phyloP scores from a whole-genome alignment of 176 grass and related monocot species.

The Cenchrus purpureus region DNA sequence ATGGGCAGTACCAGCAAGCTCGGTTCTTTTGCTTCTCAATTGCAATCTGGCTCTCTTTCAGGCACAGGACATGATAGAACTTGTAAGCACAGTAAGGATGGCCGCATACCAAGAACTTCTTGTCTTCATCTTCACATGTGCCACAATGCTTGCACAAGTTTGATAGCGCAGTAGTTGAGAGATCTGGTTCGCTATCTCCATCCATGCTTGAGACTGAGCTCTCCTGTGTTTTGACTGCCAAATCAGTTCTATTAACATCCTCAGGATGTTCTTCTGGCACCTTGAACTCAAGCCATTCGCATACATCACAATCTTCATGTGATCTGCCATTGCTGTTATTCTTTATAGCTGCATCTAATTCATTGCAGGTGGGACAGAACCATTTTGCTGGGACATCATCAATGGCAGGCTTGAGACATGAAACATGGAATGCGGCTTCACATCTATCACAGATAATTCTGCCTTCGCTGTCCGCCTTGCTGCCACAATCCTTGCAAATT shows the following conservation, averaged over 20 bases:
- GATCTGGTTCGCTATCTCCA: slow-evolving; percentile 53
- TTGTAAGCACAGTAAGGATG: slow-evolving; percentile 77
- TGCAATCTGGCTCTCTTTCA: slow-evolving; percentile 84
- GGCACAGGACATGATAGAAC: slow-evolving; percentile 86
- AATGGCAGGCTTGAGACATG: slow-evolving; percentile 64
- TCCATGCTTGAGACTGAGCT: slow-evolving; percentile 58
- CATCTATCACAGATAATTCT: slow-evolving; percentile 86
- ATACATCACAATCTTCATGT: slow-evolving; percentile 71
- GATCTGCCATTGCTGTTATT: slow-evolving; percentile 39
- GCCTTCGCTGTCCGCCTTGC: slow-evolving; percentile 49
- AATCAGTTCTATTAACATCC: slow-evolving; percentile 27
- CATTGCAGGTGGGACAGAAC: slow-evolving; percentile 70
- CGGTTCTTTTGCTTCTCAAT: slow-evolving; percentile 59
- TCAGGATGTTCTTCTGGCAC: slow-evolving; percentile 47
- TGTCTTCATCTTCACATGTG: slow-evolving; percentile 76
- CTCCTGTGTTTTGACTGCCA: slow-evolving; percentile 47
- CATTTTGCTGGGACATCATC: slow-evolving; percentile 63
- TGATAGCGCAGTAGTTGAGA: slow-evolving; percentile 60
- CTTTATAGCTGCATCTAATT: slow-evolving; percentile 35
- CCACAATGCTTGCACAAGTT: slow-evolving; percentile 86
- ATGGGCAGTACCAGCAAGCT: slow-evolving; percentile 92
- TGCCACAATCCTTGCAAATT: slow-evolving; percentile 73
- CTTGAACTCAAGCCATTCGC: slow-evolving; percentile 55
- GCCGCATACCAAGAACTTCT: slow-evolving; percentile 80
- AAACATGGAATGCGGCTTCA: slow-evolving; percentile 76